Percentiles rank a stretch among this genome's conserved stretches.
Conservation (phyloP, 2,329 filamentous ascomycete species). For the Verticillium zaregamsianum region DNA sequence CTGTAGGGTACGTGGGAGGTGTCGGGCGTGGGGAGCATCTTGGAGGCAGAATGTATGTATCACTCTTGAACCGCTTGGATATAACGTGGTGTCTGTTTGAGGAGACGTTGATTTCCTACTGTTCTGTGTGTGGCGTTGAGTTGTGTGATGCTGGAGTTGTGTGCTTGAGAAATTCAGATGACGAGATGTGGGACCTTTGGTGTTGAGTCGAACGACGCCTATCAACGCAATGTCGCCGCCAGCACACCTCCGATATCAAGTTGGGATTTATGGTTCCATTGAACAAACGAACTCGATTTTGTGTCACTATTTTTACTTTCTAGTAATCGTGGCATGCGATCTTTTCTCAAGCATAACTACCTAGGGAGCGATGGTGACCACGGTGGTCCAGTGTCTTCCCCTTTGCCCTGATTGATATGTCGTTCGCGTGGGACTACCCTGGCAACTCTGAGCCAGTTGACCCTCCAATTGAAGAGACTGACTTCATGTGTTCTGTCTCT, state of each 20-base stretch:
- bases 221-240: background rate
- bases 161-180: background rate
- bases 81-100: background rate
- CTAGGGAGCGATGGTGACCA: no score
- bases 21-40: constrained; percentile 88
- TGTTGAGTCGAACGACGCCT: background rate
- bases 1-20: constrained; percentile 88
- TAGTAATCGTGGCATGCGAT: no score
- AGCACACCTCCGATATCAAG: background rate
- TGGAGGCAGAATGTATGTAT: background rate
- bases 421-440: no score
- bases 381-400: no score
- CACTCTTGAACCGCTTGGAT: background rate
- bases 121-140: background rate
- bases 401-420: no score
- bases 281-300: no score
- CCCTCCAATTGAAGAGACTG: no score
- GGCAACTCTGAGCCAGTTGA: no score
- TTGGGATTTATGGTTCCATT: no score
- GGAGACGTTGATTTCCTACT: no score
- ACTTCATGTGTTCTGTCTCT: background rate
- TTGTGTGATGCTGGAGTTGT: background rate
- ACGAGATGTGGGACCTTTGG: background rate
- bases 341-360: no score
- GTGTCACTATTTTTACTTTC: no score